Percentiles rank a stretch among this genome's conserved stretches.
Conservation (phyloP, 176 grass and related monocot species). For the Oryza brachyantha region DNA sequence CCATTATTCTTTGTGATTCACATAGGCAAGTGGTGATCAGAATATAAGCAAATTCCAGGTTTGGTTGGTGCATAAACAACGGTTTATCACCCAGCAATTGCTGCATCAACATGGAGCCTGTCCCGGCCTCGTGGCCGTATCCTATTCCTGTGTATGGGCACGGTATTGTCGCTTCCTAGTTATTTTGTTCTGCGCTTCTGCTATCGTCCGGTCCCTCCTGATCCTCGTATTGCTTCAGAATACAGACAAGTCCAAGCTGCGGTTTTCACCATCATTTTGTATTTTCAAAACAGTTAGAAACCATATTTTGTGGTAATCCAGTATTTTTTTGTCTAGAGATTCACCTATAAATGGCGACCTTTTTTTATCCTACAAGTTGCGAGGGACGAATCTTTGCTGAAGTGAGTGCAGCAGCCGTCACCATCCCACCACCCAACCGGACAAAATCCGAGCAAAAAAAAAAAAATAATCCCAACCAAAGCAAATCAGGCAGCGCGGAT, state of each 20-base stretch:
- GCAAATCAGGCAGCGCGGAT: neutral
- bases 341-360: neutral
- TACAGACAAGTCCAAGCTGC: neutral
- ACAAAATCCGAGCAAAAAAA: conserved; percentile 4
- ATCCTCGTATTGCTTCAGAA: neutral
- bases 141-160: neutral
- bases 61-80: neutral
- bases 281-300: neutral
- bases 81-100: neutral
- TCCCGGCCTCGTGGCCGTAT: neutral
- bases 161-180: neutral
- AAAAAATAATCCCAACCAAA: neutral
- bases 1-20: neutral
- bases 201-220: neutral
- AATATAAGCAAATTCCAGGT: neutral
- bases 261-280: neutral
- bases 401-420: neutral
- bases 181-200: neutral
- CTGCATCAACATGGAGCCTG: neutral
- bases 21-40: neutral
- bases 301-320: neutral
- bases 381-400: neutral
- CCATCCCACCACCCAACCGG: conserved; percentile 9
- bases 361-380: neutral
- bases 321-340: neutral